These are phyloP conservation scores for Candida corydali DNA, from an alignment of 805 yeast genomes.

Conservation along the genomic window DNA sequence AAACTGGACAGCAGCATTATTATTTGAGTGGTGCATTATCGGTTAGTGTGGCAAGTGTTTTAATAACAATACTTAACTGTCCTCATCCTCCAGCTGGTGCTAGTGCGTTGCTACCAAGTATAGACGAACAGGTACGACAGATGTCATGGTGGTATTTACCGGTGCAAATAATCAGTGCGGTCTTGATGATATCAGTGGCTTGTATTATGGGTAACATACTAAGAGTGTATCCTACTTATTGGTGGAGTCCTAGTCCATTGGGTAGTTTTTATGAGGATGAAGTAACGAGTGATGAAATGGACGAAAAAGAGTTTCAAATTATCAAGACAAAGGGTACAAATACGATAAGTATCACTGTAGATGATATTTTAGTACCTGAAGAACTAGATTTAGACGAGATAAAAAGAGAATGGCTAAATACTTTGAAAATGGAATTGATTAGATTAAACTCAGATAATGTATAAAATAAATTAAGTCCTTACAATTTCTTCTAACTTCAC, in stretches of 20 bases:
- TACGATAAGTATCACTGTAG: slow-evolving; percentile 15
- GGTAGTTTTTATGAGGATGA: slow-evolving; percentile 8
- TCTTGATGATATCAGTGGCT: slow-evolving; percentile 48
- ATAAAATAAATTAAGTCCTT: background rate
- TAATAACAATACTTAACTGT: slow-evolving; percentile 50
- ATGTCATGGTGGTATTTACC: slow-evolving; percentile 70
- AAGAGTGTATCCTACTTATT: slow-evolving; percentile 51
- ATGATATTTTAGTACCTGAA: slow-evolving; percentile 19
- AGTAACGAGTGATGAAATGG: background rate
- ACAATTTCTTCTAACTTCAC: slow-evolving; percentile 15
- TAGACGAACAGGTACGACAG: slow-evolving; percentile 39
- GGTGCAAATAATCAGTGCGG: slow-evolving; percentile 45
- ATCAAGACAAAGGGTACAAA: slow-evolving; percentile 11
- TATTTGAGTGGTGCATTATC: slow-evolving; percentile 59
- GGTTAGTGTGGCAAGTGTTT: slow-evolving; percentile 50
- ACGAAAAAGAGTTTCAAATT: slow-evolving; percentile 8
- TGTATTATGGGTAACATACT: slow-evolving; percentile 50
- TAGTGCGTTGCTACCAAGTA: slow-evolving; percentile 54
- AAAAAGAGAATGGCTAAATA: slow-evolving; percentile 25
- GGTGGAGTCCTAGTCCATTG: slow-evolving; percentile 48
- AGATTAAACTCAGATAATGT: background rate
- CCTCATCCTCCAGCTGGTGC: slow-evolving; percentile 77
- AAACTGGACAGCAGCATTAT: slow-evolving; percentile 41
- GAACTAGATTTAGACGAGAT: slow-evolving; percentile 19
- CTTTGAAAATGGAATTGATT: slow-evolving; percentile 13